phyloP scores from a whole-genome alignment of 2,329 filamentous ascomycete genomes.

The Knoxdaviesia proteae region DNA sequence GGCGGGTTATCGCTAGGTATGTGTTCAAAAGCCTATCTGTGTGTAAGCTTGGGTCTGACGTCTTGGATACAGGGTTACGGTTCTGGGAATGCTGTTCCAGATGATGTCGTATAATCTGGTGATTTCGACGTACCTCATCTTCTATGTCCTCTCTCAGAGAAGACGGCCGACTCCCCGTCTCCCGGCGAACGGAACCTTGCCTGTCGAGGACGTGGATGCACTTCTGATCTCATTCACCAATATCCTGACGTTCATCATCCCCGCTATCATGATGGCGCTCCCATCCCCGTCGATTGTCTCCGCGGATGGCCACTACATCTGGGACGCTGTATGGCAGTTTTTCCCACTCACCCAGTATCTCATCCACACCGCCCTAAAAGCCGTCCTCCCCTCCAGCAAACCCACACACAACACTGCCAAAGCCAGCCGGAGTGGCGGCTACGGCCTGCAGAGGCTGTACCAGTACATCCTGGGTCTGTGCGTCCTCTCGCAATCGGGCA shows the following conservation, averaged over 20 bases:
- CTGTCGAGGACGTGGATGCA: not conserved
- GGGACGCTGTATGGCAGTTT: constrained; percentile 2
- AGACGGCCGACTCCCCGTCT: not conserved
- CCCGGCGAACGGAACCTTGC: not conserved
- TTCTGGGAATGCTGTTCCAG: constrained; percentile 2
- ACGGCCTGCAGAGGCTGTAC: too few relatives aligned
- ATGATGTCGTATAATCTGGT: not conserved
- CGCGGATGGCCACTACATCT: not conserved
- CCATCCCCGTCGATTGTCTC: not conserved
- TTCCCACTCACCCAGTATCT: not conserved
- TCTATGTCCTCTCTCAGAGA: not conserved
- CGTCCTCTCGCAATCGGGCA: too few relatives aligned
- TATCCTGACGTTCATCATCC: constrained; percentile 1
- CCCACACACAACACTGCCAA: too few relatives aligned
- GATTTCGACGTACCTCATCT: constrained; percentile 1
- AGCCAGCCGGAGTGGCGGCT: too few relatives aligned
- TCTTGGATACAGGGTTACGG: too few relatives aligned
- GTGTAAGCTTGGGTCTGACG: too few relatives aligned
- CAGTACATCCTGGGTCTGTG: too few relatives aligned
- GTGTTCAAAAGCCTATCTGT: not conserved
- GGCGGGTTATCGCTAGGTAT: not conserved
- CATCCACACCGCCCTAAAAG: not conserved
- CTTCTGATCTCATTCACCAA: not conserved
- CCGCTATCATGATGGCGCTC: not conserved
- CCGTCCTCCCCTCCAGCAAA: too few relatives aligned